Percentiles rank a stretch among this genome's conserved stretches.
phyloP scores from a whole-genome alignment of 2,329 filamentous ascomycete genomes.

The Metarhizium album region DNA sequence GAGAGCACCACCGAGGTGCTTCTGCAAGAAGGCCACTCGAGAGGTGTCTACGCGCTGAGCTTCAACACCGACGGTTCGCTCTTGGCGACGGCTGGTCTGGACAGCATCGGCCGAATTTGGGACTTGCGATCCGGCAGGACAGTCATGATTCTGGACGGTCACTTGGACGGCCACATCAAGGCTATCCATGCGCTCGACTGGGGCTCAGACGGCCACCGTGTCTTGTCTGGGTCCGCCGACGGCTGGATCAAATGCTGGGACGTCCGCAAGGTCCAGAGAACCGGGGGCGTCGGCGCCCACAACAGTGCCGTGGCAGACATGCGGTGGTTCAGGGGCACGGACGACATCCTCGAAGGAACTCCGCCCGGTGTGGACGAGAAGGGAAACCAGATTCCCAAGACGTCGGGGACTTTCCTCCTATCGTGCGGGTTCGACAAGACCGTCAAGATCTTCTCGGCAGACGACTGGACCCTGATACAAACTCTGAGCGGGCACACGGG shows the following conservation, averaged over 20 bases:
- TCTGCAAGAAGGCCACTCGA: conserved; percentile 87
- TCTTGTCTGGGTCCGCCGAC: conserved; percentile 85
- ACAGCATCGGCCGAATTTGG: conserved; percentile 93
- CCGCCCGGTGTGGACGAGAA: conserved; percentile 53
- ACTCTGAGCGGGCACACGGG: conserved; percentile 83
- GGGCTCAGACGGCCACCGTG: conserved; percentile 81
- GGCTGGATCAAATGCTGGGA: conserved; percentile 99
- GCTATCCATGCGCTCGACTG: conserved; percentile 92
- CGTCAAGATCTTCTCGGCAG: conserved; percentile 90
- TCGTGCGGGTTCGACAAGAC: conserved; percentile 88
- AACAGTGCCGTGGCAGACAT: conserved; percentile 85
- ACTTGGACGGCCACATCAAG: conserved; percentile 70
- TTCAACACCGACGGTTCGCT: conserved; percentile 91
- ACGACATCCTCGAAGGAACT: conserved; percentile 56
- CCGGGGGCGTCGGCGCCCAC: conserved; percentile 82
- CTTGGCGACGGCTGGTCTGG: conserved; percentile 81
- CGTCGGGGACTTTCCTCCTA: conserved; percentile 84
- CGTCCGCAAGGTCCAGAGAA: conserved; percentile 74
- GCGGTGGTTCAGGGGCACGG: conserved; percentile 83
- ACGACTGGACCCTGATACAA: conserved; percentile 89
- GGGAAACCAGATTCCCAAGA: conserved; percentile 62
- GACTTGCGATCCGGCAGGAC: conserved; percentile 86
- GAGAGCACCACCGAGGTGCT: conserved; percentile 74
- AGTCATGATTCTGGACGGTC: conserved; percentile 88
- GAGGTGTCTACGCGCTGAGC: conserved; percentile 80